phyloP scores from a whole-genome alignment of 805 yeast genomes.

The Zygosaccharomyces gambellarensis region DNA sequence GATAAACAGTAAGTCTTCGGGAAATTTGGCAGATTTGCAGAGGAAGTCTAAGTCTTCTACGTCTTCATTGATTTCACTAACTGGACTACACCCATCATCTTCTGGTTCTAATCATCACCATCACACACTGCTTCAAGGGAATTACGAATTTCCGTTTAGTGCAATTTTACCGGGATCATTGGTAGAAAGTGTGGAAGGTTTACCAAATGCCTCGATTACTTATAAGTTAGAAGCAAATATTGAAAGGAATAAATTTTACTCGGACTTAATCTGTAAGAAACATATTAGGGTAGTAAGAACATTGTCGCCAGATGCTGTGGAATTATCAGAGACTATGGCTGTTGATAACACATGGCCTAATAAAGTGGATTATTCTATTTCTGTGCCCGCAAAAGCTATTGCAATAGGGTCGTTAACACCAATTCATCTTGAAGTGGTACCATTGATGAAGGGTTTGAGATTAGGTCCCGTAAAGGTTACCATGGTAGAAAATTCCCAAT shows the following conservation, averaged over 20 bases:
- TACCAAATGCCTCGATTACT: slow-evolving; percentile 69
- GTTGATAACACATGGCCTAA: slow-evolving; percentile 95
- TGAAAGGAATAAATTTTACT: slow-evolving; percentile 75
- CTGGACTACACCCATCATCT: slow-evolving; percentile 16
- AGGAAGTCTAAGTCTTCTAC: slow-evolving; percentile 33
- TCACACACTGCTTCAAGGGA: slow-evolving; percentile 59
- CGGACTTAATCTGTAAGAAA: slow-evolving; percentile 59
- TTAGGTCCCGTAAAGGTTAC: slow-evolving; percentile 69
- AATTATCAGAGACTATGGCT: slow-evolving; percentile 83
- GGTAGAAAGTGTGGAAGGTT: slow-evolving; percentile 86
- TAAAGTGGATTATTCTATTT: slow-evolving; percentile 84
- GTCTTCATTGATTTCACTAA: slow-evolving; percentile 33
- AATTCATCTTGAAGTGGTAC: slow-evolving; percentile 65
- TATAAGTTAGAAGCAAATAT: slow-evolving; percentile 74
- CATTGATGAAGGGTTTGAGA: slow-evolving; percentile 72
- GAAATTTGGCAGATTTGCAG: slow-evolving; percentile 23
- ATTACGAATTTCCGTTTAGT: slow-evolving; percentile 86
- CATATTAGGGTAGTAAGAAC: slow-evolving; percentile 82
- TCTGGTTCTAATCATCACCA: slow-evolving; percentile 13
- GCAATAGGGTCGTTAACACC: slow-evolving; percentile 82
- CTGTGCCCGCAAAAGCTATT: slow-evolving; percentile 80
- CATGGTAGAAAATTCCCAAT: slow-evolving; percentile 63
- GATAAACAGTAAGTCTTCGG: slow-evolving; percentile 19
- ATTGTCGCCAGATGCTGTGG: slow-evolving; percentile 79
- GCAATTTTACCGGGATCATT: slow-evolving; percentile 78